Percentiles rank a stretch among this genome's conserved stretches.
Conservation (phyloP, 83 land plant species). For the Picea abies region DNA sequence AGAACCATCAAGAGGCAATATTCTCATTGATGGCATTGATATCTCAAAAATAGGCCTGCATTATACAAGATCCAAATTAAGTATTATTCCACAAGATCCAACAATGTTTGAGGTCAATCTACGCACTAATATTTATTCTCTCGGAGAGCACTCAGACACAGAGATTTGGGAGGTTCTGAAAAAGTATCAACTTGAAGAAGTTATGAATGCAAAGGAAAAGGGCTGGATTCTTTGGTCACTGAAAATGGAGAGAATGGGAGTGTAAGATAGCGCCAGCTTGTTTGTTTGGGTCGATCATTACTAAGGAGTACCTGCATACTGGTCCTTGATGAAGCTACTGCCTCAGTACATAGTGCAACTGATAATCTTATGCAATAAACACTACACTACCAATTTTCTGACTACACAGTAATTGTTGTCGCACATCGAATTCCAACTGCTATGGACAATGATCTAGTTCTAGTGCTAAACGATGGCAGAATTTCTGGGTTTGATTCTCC, state of each 20-base stretch:
- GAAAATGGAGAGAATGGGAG: constrained; percentile 78
- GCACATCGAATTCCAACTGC: constrained; percentile 35
- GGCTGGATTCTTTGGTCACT: constrained; percentile 53
- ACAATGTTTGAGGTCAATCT: constrained; percentile 35
- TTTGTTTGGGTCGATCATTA: constrained; percentile 59
- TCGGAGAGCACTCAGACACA: constrained; percentile 54
- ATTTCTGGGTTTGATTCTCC: constrained; percentile 26
- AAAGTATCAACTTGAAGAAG: constrained; percentile 49
- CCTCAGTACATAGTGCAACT: constrained; percentile 31
- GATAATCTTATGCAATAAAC: constrained; percentile 22
- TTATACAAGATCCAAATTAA: constrained; percentile 61
- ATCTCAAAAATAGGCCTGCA: constrained; percentile 52
- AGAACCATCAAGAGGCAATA: constrained; percentile 67
- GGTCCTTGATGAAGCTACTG: constrained; percentile 70
- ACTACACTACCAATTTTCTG: constrained; percentile 21
- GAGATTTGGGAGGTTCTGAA: constrained; percentile 72
- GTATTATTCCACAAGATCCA: no score
- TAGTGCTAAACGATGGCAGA: constrained; percentile 16
- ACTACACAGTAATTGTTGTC: constrained; percentile 23
- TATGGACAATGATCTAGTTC: constrained; percentile 24
- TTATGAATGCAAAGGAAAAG: constrained; percentile 35
- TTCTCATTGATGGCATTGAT: constrained; percentile 45
- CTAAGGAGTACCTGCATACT: constrained; percentile 41
- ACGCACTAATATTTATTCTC: constrained; percentile 68
- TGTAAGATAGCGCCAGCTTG: constrained; percentile 67